Base-by-base conservation (phyloP, 768 basidiomycete species). In the Epithele typhae region DNA sequence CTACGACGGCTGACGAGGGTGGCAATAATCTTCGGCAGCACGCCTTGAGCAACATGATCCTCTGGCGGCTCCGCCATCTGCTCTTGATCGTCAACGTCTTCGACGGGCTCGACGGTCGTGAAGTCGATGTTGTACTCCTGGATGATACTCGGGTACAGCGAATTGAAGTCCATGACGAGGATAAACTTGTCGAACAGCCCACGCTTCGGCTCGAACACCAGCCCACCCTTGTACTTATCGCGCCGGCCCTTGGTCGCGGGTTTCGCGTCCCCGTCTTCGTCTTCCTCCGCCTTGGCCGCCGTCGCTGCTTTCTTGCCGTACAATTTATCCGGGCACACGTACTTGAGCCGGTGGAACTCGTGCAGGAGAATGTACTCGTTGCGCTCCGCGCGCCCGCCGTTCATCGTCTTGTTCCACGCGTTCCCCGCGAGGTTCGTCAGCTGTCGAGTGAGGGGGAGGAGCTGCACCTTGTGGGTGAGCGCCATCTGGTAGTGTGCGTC, bases 161-260 rank as follows among this genome's bases (percentile, higher is more conserved):
- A 96, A 68, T 99, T 99, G 82, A 98, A 99, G 66, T 99, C 96
- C 96, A 99, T 99, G 66, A 99, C 96, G 15, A 99, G 77, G 66
- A 98, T 88, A 62, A 76, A 96, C 58, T 84, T 94, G 71, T 98
- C 96, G 90, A 92, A 98, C 33, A 99, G 71, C 10, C 94, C 92
- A 44, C 90, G 76, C 69, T 96, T 94, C 2, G 96, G 96, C 48
- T 96, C 91, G 54, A 99, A 93, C 17, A 99, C 96, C 43, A 98
- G 76, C 66, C 96, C 96, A 64, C 96, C 96, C 68, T 98, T 96
- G 72, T 92, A 99, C 68, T 97, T 98, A 68, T 97, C 95, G 41
- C 82, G 81, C 61, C 85, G 90, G 35, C 73, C 70, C 58, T 90
- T 90, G 3, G 73, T 64, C 57, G 82, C 82, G n/a, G 58, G 63